Evolutionary conservation across 129 eudicot species (phyloP).

Genomic region (Silybum marianum): DNA sequence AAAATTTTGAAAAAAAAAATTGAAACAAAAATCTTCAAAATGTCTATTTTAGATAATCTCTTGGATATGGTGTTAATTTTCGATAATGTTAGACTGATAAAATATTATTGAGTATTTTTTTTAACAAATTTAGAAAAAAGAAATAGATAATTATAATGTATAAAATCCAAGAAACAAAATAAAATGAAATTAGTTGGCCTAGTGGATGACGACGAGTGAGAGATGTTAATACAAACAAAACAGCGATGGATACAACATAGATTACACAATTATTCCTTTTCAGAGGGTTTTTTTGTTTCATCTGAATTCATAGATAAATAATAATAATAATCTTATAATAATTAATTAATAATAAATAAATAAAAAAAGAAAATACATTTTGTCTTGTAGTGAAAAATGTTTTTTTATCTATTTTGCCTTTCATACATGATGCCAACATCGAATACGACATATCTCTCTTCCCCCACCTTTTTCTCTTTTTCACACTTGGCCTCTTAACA

Average conservation of each 20-base stretch:
- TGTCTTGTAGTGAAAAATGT: conserved; percentile 24
- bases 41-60: no score
- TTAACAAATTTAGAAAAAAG: no score
- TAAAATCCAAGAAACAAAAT: background rate
- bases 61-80: no score
- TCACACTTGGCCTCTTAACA: conserved; percentile 39
- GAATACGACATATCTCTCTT: conserved; percentile 35
- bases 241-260: conserved; percentile 32
- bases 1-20: no score
- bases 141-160: no score
- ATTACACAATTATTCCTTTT: conserved; percentile 29
- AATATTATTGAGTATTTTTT: no score
- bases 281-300: conserved; percentile 21
- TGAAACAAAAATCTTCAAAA: no score
- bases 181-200: background rate
- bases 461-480: conserved; percentile 31
- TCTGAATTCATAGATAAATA: background rate
- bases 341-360: no score
- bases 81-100: no score
- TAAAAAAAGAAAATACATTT: background rate
- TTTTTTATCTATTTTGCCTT: conserved; percentile 30
- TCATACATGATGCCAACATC: conserved; percentile 39
- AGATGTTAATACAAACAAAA: conserved; percentile 21
- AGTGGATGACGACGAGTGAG: conserved; percentile 14
- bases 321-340: background rate